phyloP scores from a whole-genome alignment of 495 filamentous ascomycete species.

The Annulohypoxylon maeteangense region DNA sequence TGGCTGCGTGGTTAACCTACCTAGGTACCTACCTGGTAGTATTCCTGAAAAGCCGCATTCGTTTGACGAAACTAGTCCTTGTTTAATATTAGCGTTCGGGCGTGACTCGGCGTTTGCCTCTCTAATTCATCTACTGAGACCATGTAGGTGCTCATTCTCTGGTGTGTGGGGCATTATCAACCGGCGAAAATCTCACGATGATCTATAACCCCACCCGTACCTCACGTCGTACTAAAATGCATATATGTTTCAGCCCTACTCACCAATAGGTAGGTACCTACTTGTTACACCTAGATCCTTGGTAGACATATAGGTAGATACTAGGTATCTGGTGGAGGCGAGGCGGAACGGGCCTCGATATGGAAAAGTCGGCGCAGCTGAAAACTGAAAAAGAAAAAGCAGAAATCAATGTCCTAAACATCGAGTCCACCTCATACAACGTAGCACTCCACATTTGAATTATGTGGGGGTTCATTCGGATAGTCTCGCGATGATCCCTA shows the following conservation, averaged over 20 bases:
- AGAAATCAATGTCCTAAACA: neutral
- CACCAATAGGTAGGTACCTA: no score
- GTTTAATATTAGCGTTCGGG: no score
- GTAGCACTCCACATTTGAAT: neutral
- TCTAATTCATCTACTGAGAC: no score
- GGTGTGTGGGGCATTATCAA: neutral
- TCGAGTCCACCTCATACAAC: neutral
- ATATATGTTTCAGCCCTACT: neutral
- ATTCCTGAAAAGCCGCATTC: no score
- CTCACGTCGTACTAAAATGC: neutral
- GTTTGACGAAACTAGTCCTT: no score
- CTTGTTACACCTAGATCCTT: no score
- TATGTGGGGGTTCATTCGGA: neutral
- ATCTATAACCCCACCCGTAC: neutral
- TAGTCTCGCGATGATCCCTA: neutral
- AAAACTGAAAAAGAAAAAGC: neutral
- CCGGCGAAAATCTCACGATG: neutral
- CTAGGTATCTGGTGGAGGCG: neutral
- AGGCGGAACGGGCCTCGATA: neutral
- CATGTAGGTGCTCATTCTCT: no score
- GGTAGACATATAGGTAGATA: no score
- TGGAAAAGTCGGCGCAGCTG: neutral
- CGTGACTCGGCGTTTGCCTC: no score
- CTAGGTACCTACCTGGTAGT: no score
- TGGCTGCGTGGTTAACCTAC: no score